Conservation (phyloP, 148 eudicot genomes). For the Persicaria maculosa region DNA sequence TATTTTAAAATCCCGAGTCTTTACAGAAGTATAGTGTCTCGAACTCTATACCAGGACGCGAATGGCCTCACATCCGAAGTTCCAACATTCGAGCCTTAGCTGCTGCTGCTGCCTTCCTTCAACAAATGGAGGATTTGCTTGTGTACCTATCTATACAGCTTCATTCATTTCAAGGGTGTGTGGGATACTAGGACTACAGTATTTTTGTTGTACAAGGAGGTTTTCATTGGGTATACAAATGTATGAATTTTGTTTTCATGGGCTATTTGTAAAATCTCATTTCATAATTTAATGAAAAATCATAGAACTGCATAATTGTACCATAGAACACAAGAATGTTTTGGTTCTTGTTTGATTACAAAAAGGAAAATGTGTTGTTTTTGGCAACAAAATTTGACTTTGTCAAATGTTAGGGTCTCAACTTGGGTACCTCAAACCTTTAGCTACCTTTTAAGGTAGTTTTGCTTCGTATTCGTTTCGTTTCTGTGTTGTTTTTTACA, state of each 20-base stretch:
- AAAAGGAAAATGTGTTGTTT: not conserved
- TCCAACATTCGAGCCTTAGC: conserved; percentile 50
- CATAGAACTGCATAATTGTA: not conserved
- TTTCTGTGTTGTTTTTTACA: too few relatives aligned
- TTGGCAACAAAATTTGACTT: too few relatives aligned
- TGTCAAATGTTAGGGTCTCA: too few relatives aligned
- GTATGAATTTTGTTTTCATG: not conserved
- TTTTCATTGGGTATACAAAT: not conserved
- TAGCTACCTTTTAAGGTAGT: too few relatives aligned
- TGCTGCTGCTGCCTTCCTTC: not conserved
- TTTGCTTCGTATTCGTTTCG: not conserved
- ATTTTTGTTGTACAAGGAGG: too few relatives aligned
- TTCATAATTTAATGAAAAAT: not conserved
- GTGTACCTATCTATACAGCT: not conserved
- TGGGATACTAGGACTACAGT: too few relatives aligned
- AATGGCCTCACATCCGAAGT: conserved; percentile 49
- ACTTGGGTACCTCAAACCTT: too few relatives aligned
- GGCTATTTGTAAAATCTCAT: conserved; percentile 1
- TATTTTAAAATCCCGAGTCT: too few relatives aligned
- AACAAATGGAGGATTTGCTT: not conserved
- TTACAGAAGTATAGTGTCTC: conserved; percentile 45
- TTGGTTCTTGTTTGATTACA: too few relatives aligned
- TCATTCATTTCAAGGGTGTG: not conserved
- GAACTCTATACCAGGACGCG: conserved; percentile 39
- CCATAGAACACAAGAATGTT: not conserved